Conservation (phyloP, 2,329 filamentous ascomycete genomes). For the Fusarium zealandicum region DNA sequence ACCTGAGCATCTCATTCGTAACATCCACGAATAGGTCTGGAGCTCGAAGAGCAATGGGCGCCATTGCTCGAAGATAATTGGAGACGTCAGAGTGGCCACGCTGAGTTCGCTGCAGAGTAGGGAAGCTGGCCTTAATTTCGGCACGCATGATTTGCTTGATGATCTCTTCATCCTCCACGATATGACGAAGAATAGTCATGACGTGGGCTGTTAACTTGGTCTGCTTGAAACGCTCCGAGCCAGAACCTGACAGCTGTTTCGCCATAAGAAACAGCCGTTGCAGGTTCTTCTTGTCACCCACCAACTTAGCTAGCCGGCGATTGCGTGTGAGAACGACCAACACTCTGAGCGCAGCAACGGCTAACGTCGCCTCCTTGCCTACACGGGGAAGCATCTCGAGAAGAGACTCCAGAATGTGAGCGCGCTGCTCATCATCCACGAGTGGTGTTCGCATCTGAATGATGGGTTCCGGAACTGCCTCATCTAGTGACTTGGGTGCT, state of each 20-base stretch:
- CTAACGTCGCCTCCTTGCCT: conserved; percentile 85
- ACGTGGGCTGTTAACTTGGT: conserved; percentile 66
- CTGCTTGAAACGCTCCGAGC: conserved; percentile 73
- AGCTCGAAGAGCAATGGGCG: conserved; percentile 79
- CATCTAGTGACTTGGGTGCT: conserved; percentile 57
- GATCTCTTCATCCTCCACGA: conserved; percentile 92
- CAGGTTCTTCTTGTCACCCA: conserved; percentile 89
- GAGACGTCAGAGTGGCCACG: conserved; percentile 71
- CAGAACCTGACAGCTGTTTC: conserved; percentile 84
- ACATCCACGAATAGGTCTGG: conserved; percentile 88
- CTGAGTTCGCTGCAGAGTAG: conserved; percentile 57
- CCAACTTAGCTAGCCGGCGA: conserved; percentile 73
- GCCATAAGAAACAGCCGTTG: conserved; percentile 94
- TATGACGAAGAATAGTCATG: conserved; percentile 87
- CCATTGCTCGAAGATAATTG: conserved; percentile 77
- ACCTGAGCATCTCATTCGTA: conserved; percentile 82
- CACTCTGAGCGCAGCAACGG: conserved; percentile 82
- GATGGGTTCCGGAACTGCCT: conserved; percentile 60
- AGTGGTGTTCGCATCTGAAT: conserved; percentile 67
- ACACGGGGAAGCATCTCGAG: conserved; percentile 84
- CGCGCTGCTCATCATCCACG: conserved; percentile 67
- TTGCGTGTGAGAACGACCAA: conserved; percentile 87
- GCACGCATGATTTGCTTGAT: conserved; percentile 90
- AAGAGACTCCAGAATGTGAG: conserved; percentile 76
- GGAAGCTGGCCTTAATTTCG: conserved; percentile 83